Evolutionary conservation across 2,329 filamentous ascomycete species (phyloP).

Genomic region (Teratosphaeria gauchensis): DNA sequence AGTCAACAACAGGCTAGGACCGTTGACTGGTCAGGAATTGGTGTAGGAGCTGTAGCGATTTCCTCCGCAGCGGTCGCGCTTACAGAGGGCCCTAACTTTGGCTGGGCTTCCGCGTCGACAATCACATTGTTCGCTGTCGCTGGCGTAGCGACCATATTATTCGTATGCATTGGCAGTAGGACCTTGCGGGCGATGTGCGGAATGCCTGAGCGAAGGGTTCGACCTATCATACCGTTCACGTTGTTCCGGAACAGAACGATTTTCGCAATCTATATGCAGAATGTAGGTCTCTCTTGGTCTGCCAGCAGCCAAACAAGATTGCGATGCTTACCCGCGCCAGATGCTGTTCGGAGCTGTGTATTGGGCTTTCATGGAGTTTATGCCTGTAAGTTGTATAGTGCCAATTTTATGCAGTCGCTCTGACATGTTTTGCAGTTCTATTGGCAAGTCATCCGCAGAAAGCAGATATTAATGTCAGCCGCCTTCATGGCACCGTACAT

Average conservation of each 20-base stretch:
- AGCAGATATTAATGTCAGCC: slow-evolving; percentile 6
- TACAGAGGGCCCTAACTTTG: slow-evolving; percentile 7
- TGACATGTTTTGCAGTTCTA: background rate
- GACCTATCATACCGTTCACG: slow-evolving; percentile 14
- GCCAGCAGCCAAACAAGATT: background rate
- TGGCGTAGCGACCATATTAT: slow-evolving; percentile 2
- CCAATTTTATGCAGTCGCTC: background rate
- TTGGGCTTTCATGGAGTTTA: slow-evolving; percentile 15
- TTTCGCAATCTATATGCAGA: slow-evolving; percentile 11
- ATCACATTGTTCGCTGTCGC: slow-evolving; percentile 7
- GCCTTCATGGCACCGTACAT: slow-evolving; percentile 12
- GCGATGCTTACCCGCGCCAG: background rate
- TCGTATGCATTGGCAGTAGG: slow-evolving; percentile 7
- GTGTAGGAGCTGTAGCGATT: slow-evolving; percentile 6
- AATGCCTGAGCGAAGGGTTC: slow-evolving; percentile 1
- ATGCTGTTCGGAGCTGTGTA: slow-evolving; percentile 14
- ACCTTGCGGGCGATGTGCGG: background rate
- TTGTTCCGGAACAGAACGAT: slow-evolving; percentile 16
- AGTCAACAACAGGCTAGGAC: slow-evolving; percentile 5
- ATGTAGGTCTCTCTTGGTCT: background rate
- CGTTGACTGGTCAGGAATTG: slow-evolving; percentile 14
- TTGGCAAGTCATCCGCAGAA: slow-evolving; percentile 8
- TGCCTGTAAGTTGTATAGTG: slow-evolving; percentile 5
- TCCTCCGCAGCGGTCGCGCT: slow-evolving; percentile 9
- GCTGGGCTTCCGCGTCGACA: background rate